phyloP scores from a whole-genome alignment of 2,329 filamentous ascomycete species.

The Phaeosphaeria sp. region DNA sequence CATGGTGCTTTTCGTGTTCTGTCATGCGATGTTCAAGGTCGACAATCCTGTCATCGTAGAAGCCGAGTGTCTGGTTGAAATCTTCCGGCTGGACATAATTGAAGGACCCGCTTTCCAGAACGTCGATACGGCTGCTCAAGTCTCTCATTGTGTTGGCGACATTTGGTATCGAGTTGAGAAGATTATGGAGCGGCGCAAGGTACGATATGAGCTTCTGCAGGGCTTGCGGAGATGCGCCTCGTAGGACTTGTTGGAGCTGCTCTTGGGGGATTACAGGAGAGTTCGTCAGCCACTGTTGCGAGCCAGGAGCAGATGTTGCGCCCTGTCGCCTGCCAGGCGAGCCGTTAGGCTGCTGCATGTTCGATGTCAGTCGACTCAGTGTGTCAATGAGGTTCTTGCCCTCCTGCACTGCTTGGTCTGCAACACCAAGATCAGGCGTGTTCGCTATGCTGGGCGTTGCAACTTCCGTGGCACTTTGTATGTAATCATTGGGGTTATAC shows the following conservation, averaged over 20 bases:
- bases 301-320: conserved; percentile 23
- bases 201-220: conserved; percentile 46
- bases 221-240: conserved; percentile 39
- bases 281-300: conserved; percentile 16
- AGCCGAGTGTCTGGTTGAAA: conserved; percentile 71
- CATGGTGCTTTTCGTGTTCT: conserved; percentile 48
- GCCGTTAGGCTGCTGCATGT: conserved; percentile 20
- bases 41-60: conserved; percentile 69
- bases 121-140: conserved; percentile 70
- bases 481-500: conserved; percentile 48
- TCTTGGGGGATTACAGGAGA: conserved; percentile 36
- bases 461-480: conserved; percentile 56
- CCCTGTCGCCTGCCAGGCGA: conserved; percentile 19
- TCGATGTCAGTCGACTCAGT: conserved; percentile 33
- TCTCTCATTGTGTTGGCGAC: conserved; percentile 60
- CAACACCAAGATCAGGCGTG: conserved; percentile 49
- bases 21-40: conserved; percentile 68
- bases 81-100: conserved; percentile 71
- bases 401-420: conserved; percentile 46
- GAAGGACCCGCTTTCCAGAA: conserved; percentile 74
- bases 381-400: conserved; percentile 43
- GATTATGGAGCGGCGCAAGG: conserved; percentile 44
- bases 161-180: conserved; percentile 48
- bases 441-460: conserved; percentile 54
- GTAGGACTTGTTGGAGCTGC: conserved; percentile 38